Evolutionary conservation across 192 early-diverging fungal genomes (phyloP).

Genomic region (Linnemannia zychae): DNA sequence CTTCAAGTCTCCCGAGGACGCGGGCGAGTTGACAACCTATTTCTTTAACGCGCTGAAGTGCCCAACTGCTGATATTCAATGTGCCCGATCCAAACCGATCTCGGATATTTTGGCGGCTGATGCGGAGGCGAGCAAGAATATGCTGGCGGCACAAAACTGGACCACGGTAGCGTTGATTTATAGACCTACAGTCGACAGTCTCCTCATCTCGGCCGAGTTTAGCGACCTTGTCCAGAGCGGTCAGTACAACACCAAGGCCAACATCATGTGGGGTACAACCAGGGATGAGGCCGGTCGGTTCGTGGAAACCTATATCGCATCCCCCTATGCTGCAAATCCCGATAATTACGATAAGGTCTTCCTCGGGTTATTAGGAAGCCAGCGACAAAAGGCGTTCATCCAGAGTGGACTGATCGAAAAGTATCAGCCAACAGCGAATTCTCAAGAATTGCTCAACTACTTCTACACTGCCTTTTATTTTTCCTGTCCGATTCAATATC

Average conservation of each 20-base stretch:
- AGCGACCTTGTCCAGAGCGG: constrained; percentile 25
- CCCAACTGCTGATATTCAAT: constrained; percentile 3
- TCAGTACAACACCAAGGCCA: constrained; percentile 28
- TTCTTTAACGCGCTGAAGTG: constrained; percentile 18
- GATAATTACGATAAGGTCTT: not conserved
- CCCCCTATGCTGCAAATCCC: not conserved
- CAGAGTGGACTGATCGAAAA: constrained; percentile 4
- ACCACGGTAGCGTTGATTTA: not conserved
- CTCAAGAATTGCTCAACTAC: constrained; percentile 5
- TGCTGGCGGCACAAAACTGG: constrained; percentile 24
- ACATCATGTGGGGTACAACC: constrained; percentile 26
- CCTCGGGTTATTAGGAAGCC: not conserved
- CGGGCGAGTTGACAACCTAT: not conserved
- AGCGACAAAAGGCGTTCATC: not conserved
- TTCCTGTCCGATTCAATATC: constrained; percentile 21
- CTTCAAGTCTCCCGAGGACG: constrained; percentile 14
- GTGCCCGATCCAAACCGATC: constrained; percentile 7
- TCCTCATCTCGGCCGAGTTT: constrained; percentile 34
- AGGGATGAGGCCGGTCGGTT: constrained; percentile 35
- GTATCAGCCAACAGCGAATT: not conserved
- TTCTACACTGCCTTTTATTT: constrained; percentile 30
- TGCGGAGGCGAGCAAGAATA: constrained; percentile 11
- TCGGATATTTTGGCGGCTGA: constrained; percentile 17
- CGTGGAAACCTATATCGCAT: constrained; percentile 6
- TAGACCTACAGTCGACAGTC: constrained; percentile 44